These are phyloP conservation scores for Climacium dendroides DNA, from an alignment of 225 moss, liverwort and hornwort genomes.

Conservation along the genomic window DNA sequence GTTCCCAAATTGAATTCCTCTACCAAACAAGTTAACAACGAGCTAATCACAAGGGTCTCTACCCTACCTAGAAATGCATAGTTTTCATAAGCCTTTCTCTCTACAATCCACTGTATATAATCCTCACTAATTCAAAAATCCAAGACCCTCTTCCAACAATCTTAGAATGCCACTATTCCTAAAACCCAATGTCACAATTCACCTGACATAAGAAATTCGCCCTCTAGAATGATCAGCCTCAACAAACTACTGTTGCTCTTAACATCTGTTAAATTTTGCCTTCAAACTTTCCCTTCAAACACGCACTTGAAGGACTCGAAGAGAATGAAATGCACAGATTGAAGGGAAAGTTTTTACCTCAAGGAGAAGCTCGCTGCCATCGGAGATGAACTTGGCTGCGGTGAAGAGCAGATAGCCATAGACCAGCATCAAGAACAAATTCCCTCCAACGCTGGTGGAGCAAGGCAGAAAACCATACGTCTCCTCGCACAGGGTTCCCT, in stretches of 20 bases:
- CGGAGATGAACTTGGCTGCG: conserved; percentile 82
- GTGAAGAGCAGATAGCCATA: conserved; percentile 73
- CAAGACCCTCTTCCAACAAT: neutral
- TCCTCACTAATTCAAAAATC: neutral
- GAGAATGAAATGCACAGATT: neutral
- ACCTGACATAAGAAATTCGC: neutral
- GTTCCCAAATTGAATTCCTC: neutral
- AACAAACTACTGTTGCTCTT: neutral
- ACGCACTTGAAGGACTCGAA: neutral
- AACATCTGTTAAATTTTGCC: neutral
- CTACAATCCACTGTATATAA: neutral
- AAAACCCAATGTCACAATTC: neutral
- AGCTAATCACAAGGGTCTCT: neutral
- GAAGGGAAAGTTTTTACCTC: conserved; percentile 35
- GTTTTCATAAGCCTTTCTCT: neutral
- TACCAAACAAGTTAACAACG: neutral
- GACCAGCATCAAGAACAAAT: conserved; percentile 53
- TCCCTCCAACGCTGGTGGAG: conserved; percentile 75
- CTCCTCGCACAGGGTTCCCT: conserved; percentile 37
- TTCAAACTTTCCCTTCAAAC: too few species aligned
- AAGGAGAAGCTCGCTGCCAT: conserved; percentile 88
- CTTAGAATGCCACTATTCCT: neutral
- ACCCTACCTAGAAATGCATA: neutral
- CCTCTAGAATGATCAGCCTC: neutral
- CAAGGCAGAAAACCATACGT: conserved; percentile 84